Evolutionary conservation across 75 land plant species (phyloP).

Genomic region (Sequoiadendron giganteum): DNA sequence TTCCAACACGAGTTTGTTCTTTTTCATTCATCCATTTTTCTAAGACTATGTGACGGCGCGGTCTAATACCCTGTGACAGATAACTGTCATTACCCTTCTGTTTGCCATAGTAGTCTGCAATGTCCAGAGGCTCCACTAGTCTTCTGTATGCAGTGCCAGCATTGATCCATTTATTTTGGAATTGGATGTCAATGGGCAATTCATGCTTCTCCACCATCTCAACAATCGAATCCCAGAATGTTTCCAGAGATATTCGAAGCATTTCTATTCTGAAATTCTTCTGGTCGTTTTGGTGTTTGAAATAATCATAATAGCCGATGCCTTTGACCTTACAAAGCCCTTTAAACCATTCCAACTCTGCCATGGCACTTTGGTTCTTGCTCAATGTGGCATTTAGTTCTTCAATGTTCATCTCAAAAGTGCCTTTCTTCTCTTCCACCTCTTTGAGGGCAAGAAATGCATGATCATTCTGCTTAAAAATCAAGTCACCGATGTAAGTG

Average conservation of each 20-base stretch:
- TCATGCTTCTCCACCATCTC: constrained; percentile 12
- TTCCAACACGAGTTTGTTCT: constrained; percentile 1
- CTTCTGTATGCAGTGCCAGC: constrained; percentile 17
- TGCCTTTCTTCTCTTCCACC: neutral
- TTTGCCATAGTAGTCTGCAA: constrained; percentile 12
- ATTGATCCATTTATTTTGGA: constrained; percentile 20
- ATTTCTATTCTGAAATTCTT: neutral
- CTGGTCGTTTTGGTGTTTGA: neutral
- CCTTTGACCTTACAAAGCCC: neutral
- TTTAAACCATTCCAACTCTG: constrained; percentile 2
- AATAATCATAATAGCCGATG: constrained; percentile 4
- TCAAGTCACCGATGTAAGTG: neutral
- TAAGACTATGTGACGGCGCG: constrained; percentile 5
- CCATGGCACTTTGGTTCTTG: neutral
- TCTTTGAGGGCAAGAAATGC: neutral
- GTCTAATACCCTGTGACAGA: constrained; percentile 2
- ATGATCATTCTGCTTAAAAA: neutral
- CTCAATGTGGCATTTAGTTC: neutral
- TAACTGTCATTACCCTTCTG: constrained; percentile 8
- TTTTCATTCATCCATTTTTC: constrained; percentile 16
- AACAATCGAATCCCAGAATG: constrained; percentile 19
- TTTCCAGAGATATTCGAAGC: neutral
- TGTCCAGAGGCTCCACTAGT: constrained; percentile 23
- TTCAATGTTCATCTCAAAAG: neutral
- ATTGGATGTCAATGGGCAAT: constrained; percentile 13